Conservation (phyloP, 2,329 filamentous ascomycete species). For the Trichoderma atrobrunneum region DNA sequence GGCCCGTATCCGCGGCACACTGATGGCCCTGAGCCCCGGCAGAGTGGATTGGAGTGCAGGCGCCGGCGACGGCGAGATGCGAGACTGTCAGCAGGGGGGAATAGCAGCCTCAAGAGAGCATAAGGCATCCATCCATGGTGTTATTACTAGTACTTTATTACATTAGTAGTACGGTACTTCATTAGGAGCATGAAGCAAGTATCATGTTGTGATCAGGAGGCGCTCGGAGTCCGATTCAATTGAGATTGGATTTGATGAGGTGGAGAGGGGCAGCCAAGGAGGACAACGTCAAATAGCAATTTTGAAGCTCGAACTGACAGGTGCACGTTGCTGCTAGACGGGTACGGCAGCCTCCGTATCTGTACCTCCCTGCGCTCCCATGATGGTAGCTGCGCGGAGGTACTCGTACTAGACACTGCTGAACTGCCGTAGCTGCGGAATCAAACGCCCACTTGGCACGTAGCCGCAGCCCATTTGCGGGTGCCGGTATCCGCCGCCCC, state of each 20-base stretch:
- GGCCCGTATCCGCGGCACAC: constrained; percentile 1
- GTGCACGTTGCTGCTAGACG: neutral
- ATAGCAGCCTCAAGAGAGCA: neutral
- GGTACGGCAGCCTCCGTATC: neutral
- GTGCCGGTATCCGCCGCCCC: constrained; percentile 16
- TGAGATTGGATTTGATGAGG: neutral
- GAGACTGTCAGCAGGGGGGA: constrained; percentile 6
- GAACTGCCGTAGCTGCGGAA: constrained; percentile 9
- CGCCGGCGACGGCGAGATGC: constrained; percentile 14
- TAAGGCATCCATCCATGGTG: neutral
- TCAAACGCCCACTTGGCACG: constrained; percentile 1
- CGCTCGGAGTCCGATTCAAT: neutral
- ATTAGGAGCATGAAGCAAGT: neutral
- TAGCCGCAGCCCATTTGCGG: constrained; percentile 7
- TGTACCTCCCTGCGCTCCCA: neutral
- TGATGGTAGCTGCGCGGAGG: neutral
- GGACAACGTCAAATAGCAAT: neutral
- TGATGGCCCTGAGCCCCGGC: neutral
- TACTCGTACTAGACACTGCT: neutral
- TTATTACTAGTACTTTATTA: neutral
- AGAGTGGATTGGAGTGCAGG: neutral
- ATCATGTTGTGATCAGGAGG: neutral
- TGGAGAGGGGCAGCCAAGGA: neutral
- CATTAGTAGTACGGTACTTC: neutral
- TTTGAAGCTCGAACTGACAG: neutral